Conservation (phyloP, 352 stramenopile genomes). For the Phytophthora syringae region DNA sequence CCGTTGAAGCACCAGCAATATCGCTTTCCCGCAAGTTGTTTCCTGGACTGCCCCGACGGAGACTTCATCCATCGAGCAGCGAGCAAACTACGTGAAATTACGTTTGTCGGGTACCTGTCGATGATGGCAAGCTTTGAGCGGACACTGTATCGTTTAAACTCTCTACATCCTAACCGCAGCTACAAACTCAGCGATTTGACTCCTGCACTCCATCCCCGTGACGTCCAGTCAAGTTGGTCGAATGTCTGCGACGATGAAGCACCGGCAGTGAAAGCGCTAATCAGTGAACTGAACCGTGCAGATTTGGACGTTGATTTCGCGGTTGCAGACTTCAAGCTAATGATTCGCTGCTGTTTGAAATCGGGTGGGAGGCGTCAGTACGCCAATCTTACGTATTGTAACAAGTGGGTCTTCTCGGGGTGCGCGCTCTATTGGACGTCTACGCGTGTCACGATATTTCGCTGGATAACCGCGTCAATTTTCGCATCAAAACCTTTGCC, state of each 20-base stretch:
- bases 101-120: not conserved
- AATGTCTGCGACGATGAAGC: conserved; percentile 6
- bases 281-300: not conserved
- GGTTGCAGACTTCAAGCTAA: conserved; percentile 6
- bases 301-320: no score
- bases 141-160: not conserved
- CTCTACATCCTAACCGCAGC: not conserved
- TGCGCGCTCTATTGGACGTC: not conserved
- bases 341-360: not conserved
- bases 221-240: conserved; percentile 5
- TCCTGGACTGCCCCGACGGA: conserved; percentile 1
- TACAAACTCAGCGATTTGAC: not conserved
- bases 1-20: not conserved
- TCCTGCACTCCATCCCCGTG: not conserved
- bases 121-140: conserved; percentile 6
- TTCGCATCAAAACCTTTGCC: conserved; percentile 4
- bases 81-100: not conserved
- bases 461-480: not conserved
- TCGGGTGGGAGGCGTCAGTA: not conserved
- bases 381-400: conserved; percentile 2
- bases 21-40: not conserved
- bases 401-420: conserved; percentile 2
- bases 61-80: not conserved
- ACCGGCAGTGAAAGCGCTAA: not conserved
- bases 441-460: conserved; percentile 10